Conservation (phyloP, 2,329 filamentous ascomycete genomes). For the Penicillium sp. region DNA sequence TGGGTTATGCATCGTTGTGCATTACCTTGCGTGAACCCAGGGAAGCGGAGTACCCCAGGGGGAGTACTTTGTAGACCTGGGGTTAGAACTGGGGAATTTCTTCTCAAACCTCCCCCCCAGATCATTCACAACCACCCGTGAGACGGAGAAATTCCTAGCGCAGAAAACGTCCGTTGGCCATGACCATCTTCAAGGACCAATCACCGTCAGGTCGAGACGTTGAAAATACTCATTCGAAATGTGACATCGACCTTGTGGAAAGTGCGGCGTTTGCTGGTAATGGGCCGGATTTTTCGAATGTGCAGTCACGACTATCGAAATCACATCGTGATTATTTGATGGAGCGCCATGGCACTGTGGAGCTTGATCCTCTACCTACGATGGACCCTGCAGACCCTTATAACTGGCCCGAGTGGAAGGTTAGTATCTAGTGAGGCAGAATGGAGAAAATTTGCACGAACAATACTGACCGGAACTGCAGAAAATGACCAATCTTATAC, state of each 20-base stretch:
- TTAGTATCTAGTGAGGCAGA: slow-evolving; percentile 15
- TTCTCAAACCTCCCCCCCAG: not conserved
- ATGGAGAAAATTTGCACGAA: not conserved
- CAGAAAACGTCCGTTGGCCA: not conserved
- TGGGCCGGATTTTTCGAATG: slow-evolving; percentile 20
- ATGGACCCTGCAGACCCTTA: slow-evolving; percentile 55
- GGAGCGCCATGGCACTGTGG: slow-evolving; percentile 54
- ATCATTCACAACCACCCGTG: not conserved
- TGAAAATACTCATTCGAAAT: not conserved
- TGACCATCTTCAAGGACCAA: not conserved
- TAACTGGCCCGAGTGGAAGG: slow-evolving; percentile 58
- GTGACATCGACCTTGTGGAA: slow-evolving; percentile 30
- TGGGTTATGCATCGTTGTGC: not conserved
- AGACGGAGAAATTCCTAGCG: not conserved
- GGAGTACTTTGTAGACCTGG: not conserved
- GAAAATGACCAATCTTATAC: slow-evolving; percentile 55
- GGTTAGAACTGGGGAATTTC: not conserved
- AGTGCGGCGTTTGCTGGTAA: slow-evolving; percentile 22
- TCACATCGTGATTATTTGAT: slow-evolving; percentile 50
- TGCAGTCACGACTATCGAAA: slow-evolving; percentile 26
- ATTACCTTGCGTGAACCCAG: not conserved
- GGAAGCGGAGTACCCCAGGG: not conserved
- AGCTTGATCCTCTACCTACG: slow-evolving; percentile 56
- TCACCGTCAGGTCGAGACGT: not conserved
- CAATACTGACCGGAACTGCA: slow-evolving; percentile 24